Percentiles rank a stretch among this genome's conserved stretches.
These are phyloP conservation scores for Solanum medicagineum DNA, from an alignment of 257 asterid genomes.

Conservation along the genomic window DNA sequence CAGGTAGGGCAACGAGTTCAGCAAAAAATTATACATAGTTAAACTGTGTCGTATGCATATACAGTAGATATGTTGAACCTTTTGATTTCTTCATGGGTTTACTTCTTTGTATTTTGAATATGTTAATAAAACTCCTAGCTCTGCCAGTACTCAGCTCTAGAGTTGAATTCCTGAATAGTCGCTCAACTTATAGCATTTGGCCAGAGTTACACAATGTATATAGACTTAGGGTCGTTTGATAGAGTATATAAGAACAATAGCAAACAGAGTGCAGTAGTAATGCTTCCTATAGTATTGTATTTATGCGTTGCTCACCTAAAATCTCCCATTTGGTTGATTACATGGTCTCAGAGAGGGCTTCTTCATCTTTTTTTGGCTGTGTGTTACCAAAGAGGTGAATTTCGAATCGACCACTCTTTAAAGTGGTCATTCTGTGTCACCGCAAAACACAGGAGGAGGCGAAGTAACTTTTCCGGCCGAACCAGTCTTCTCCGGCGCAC, in stretches of 20 bases:
- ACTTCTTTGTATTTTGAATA: neutral
- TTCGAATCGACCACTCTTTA: too few species aligned
- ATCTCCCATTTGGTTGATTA: neutral
- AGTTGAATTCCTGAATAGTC: neutral
- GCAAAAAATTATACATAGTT: too few species aligned
- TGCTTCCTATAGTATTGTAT: neutral
- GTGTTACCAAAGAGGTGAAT: neutral
- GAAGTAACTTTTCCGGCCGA: neutral
- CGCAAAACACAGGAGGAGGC: neutral
- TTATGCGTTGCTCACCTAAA: neutral
- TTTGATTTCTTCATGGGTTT: neutral
- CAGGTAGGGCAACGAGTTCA: neutral
- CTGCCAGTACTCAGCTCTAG: neutral
- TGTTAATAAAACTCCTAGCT: neutral
- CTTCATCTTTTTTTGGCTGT: neutral
- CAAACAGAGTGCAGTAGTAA: too few species aligned
- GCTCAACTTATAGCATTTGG: too few species aligned
- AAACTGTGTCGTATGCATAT: too few species aligned
- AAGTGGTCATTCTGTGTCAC: neutral
- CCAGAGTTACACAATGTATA: neutral
- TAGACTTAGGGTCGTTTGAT: neutral
- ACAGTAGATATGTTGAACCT: neutral
- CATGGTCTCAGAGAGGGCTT: neutral
- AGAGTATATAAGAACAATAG: too few species aligned
- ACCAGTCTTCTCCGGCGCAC: neutral